Conservation (phyloP, 2,329 filamentous ascomycete species). For the Pseudocercospora vitis region DNA sequence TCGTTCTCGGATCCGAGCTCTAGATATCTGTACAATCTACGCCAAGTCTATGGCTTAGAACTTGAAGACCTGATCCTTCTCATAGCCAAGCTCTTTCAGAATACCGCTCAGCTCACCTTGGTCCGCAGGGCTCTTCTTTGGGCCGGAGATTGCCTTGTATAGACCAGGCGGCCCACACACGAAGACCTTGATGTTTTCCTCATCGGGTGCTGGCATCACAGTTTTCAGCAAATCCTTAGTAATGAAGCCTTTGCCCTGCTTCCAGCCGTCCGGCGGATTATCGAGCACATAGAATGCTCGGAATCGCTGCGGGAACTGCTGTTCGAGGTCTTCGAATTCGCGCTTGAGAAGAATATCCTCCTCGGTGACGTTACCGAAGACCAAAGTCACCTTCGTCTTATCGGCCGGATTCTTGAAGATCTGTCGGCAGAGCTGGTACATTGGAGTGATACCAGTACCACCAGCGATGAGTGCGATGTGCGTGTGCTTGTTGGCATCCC, state of each 20-base stretch:
- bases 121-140: conserved; percentile 87
- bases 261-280: conserved; percentile 76
- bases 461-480: conserved; percentile 88
- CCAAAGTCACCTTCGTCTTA: conserved; percentile 94
- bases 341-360: conserved; percentile 88
- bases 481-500: conserved; percentile 86
- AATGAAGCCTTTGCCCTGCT: conserved; percentile 75
- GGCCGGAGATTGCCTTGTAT: conserved; percentile 89
- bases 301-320: conserved; percentile 93
- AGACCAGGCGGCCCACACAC: conserved; percentile 89
- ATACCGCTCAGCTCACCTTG: conserved; percentile 85
- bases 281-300: conserved; percentile 91
- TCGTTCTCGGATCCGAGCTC: too few relatives aligned
- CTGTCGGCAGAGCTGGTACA: conserved; percentile 88
- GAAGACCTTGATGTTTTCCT: conserved; percentile 91
- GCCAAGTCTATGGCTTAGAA: conserved; percentile 62
- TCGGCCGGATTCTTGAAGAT: conserved; percentile 97
- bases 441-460: conserved; percentile 94
- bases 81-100: conserved; percentile 81
- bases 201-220: conserved; percentile 88
- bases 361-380: conserved; percentile 88
- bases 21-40: not conserved
- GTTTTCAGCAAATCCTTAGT: conserved; percentile 92
- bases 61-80: conserved; percentile 92
- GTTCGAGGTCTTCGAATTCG: conserved; percentile 84